Evolutionary conservation across 495 filamentous ascomycete species (phyloP).

Genomic region (Cercophora scortea): DNA sequence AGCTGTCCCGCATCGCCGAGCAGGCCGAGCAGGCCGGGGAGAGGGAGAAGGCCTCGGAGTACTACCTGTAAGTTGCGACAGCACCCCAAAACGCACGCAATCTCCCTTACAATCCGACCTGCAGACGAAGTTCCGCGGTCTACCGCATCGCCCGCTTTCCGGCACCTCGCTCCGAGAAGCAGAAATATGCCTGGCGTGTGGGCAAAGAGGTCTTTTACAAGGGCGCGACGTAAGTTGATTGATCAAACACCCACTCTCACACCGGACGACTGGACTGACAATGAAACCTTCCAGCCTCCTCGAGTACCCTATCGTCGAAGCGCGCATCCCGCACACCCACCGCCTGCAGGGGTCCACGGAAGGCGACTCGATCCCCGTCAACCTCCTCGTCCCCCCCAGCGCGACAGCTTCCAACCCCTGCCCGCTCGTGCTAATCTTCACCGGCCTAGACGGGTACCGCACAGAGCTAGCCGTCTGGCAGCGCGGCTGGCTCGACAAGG

Average conservation of each 20-base stretch:
- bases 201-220: constrained; percentile 44
- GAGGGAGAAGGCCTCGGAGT: constrained; percentile 44
- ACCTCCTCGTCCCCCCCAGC: constrained; percentile 45
- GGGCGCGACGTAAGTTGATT: constrained; percentile 4
- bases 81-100: background rate
- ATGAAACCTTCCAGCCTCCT: constrained; percentile 18
- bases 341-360: constrained; percentile 5
- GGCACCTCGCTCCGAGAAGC: constrained; percentile 31
- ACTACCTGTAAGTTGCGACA: constrained; percentile 34
- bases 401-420: constrained; percentile 22
- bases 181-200: constrained; percentile 49
- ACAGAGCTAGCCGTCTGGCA: constrained; percentile 62
- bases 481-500: constrained; percentile 48
- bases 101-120: background rate
- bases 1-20: constrained; percentile 41
- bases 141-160: constrained; percentile 65
- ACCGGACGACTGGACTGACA: constrained; percentile 11
- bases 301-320: constrained; percentile 45
- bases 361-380: constrained; percentile 42
- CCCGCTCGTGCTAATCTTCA: constrained; percentile 59
- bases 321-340: constrained; percentile 51
- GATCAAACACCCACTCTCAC: constrained; percentile 8
- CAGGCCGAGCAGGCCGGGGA: constrained; percentile 36
- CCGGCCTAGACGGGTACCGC: constrained; percentile 65
- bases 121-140: constrained; percentile 50